These are phyloP conservation scores for Saccharomyces hybrid DNA, from an alignment of 1,139 yeast species.

Conservation along the genomic window DNA sequence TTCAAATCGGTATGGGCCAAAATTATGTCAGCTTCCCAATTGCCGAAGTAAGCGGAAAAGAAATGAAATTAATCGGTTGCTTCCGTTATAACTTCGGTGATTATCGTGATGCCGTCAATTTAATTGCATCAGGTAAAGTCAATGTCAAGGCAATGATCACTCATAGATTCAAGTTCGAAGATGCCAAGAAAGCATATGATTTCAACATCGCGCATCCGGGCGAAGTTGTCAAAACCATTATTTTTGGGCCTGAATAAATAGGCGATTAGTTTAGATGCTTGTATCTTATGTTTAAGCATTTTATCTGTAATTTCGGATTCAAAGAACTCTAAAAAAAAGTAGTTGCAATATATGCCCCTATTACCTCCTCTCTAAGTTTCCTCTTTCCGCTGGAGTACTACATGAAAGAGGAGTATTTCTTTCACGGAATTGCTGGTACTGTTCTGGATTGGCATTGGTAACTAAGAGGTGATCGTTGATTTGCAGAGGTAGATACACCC, in stretches of 20 bases:
- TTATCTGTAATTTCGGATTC: too few relatives aligned
- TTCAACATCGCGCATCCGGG: constrained; percentile 45
- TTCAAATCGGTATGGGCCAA: constrained; percentile 72
- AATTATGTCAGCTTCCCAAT: constrained; percentile 67
- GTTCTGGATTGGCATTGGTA: too few relatives aligned
- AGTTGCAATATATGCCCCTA: too few relatives aligned
- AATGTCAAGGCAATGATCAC: constrained; percentile 66
- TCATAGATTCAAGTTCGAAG: constrained; percentile 63
- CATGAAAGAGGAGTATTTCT: too few relatives aligned
- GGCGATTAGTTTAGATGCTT: too few relatives aligned
- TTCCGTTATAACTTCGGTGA: constrained; percentile 80
- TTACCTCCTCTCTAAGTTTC: too few relatives aligned
- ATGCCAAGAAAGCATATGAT: constrained; percentile 78
- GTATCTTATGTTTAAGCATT: too few relatives aligned
- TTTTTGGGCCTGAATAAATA: constrained; percentile 41
- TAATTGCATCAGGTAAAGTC: constrained; percentile 54
- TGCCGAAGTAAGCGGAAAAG: constrained; percentile 62
- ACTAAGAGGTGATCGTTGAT: too few relatives aligned
- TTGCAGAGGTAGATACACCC: too few relatives aligned
- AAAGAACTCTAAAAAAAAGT: too few relatives aligned
- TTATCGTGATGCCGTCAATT: constrained; percentile 64
- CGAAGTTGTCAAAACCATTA: constrained; percentile 55
- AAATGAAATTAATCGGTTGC: constrained; percentile 62
- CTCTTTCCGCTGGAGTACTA: too few relatives aligned
- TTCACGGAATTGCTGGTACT: too few relatives aligned